These are phyloP conservation scores for Phytopythium delawarense DNA, from an alignment of 352 stramenopile genomes.

Conservation along the genomic window DNA sequence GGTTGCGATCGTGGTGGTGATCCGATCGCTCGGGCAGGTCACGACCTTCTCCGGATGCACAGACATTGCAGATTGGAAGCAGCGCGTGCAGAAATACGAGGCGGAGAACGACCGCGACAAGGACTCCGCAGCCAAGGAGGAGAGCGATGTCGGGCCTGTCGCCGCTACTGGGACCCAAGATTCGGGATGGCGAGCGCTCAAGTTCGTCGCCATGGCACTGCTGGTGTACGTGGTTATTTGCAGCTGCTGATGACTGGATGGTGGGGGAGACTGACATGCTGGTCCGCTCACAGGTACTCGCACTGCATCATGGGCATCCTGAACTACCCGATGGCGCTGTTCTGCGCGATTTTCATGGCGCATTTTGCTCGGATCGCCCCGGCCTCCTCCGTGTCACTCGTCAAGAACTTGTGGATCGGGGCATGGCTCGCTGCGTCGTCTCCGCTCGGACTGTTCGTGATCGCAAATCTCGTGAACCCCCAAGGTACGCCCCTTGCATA, in stretches of 20 bases:
- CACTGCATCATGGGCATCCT: conserved; percentile 75
- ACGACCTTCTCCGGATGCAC: conserved; percentile 34
- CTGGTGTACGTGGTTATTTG: conserved; percentile 36
- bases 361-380: conserved; percentile 58
- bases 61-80: conserved; percentile 33
- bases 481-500: conserved; percentile 11
- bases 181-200: conserved; percentile 47
- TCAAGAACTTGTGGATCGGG: conserved; percentile 23
- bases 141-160: conserved; percentile 5
- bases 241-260: background rate
- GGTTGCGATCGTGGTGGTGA: conserved; percentile 11
- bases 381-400: conserved; percentile 10
- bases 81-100: conserved; percentile 34
- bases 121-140: background rate
- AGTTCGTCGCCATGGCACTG: conserved; percentile 49
- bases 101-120: conserved; percentile 19
- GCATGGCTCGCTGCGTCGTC: conserved; percentile 59
- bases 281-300: conserved; percentile 27
- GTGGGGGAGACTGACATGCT: background rate
- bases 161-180: conserved; percentile 20
- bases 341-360: conserved; percentile 56
- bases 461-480: conserved; percentile 19
- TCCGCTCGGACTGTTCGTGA: conserved; percentile 30
- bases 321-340: conserved; percentile 81
- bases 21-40: conserved; percentile 18